Percentiles rank a stretch among this genome's conserved stretches.
phyloP scores from a whole-genome alignment of 2,329 filamentous ascomycete genomes.

The Apiospora koreana region DNA sequence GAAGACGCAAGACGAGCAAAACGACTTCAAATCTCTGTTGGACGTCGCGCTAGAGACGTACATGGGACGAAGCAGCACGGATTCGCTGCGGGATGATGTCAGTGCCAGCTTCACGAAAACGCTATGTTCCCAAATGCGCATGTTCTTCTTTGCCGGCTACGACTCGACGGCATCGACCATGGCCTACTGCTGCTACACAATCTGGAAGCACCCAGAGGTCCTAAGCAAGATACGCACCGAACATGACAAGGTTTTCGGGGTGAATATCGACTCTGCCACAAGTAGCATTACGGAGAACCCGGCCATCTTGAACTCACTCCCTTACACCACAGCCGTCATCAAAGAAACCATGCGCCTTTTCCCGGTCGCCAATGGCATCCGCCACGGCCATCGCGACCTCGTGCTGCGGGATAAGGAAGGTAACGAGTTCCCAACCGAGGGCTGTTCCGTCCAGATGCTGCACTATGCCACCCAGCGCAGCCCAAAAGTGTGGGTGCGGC shows the following conservation, averaged over 20 bases:
- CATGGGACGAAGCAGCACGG: slow-evolving; percentile 27
- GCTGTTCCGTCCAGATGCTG: slow-evolving; percentile 32
- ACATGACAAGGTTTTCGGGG: slow-evolving; percentile 43
- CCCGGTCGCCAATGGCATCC: slow-evolving; percentile 46
- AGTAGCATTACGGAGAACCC: slow-evolving; percentile 41
- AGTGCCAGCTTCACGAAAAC: slow-evolving; percentile 30
- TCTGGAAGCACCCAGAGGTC: slow-evolving; percentile 31
- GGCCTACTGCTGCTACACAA: slow-evolving; percentile 29
- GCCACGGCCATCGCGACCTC: slow-evolving; percentile 42
- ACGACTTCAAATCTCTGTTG: slow-evolving; percentile 31
- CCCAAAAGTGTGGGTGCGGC: slow-evolving; percentile 47
- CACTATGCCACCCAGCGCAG: slow-evolving; percentile 31
- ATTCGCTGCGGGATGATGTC: slow-evolving; percentile 18
- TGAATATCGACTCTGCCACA: slow-evolving; percentile 35
- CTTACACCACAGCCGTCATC: slow-evolving; percentile 52
- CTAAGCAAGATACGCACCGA: slow-evolving; percentile 36
- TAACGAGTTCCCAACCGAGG: slow-evolving; percentile 42
- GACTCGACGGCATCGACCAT: slow-evolving; percentile 39
- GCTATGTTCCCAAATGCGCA: slow-evolving; percentile 33
- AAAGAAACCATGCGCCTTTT: slow-evolving; percentile 55
- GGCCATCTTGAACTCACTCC: slow-evolving; percentile 47
- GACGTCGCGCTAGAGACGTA: slow-evolving; percentile 34
- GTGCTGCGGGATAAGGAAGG: slow-evolving; percentile 41
- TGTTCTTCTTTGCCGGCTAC: slow-evolving; percentile 41
- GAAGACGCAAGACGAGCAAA: slow-evolving; percentile 21